Base-by-base conservation (phyloP, 1,284 basidiomycete species). In the Naganishia cerealis region DNA sequence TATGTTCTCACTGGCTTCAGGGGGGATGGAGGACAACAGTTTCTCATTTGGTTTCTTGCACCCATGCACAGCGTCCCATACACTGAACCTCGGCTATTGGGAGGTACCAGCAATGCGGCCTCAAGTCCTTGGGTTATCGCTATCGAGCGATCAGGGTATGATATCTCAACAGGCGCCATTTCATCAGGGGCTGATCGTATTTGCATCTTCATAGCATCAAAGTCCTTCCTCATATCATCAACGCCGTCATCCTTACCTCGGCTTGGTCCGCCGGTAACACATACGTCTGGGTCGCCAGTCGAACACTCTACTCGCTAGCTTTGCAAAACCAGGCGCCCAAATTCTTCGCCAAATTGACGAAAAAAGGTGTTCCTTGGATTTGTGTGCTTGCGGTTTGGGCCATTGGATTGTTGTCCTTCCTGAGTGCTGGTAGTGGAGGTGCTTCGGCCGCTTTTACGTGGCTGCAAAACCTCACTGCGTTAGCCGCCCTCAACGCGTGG, bases 251-350 rank as follows among this genome's bases (percentile, higher is more conserved):
- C 38, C 80, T 94, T 66, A 90, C 88, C 33, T 90, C 90, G 1
- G 92, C 92, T 1, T 90, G 90, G 86, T 92, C 90, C 7, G 91
- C 92, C 6, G 90, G 89, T 2, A 90, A 87, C 46, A 90, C 88
- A 72, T 88, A 93, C 74, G 78, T 94, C 63, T 95, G 91, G 80
- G 88, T 88, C 1, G 87, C 87, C 65, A 91, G 89, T 21, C 86
- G 91, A 61, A 89, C 89, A 1, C 82, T 94, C 16, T 92, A 94
- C 77, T 89, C 90, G 48, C 83, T 96, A 67, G 87, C 92, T 16
- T 78, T 85, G 6, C 83, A 87, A 21, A 87, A 89, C 0, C 90
- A 91, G 73, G 92, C 91, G 0, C 92, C 92, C 0, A 84, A 77
- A 55, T 78, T 92, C 56, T 91, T 96, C 81, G 72, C 84, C 48